Evolutionary conservation across 225 moss, liverwort and hornwort species (phyloP).

Genomic region (Polytrichum commune): DNA sequence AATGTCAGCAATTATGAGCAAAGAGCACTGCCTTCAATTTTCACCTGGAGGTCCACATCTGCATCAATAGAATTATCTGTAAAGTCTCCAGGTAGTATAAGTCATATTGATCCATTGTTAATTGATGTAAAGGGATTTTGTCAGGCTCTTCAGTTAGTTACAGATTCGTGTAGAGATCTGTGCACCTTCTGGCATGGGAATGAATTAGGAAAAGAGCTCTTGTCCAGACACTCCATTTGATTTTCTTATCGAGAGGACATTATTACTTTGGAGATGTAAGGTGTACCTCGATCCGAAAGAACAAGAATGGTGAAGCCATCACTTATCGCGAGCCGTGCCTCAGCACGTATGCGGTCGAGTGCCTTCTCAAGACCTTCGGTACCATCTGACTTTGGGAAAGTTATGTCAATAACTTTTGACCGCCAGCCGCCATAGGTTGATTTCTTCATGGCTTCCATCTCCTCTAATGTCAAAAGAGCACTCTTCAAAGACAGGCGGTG

Average conservation of each 20-base stretch:
- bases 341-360: slow-evolving; percentile 73
- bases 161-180: no score
- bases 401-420: slow-evolving; percentile 69
- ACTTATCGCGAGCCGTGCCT: slow-evolving; percentile 58
- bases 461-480: slow-evolving; percentile 62
- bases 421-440: slow-evolving; percentile 63
- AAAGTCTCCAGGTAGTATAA: no score
- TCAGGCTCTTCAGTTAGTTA: no score
- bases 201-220: no score
- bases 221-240: background rate
- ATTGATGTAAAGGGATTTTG: no score
- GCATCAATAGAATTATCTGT: no score
- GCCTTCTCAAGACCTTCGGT: slow-evolving; percentile 66
- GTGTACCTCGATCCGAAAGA: slow-evolving; percentile 77
- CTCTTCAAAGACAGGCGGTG: slow-evolving; percentile 68
- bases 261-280: background rate
- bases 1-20: no score
- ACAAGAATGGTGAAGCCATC: slow-evolving; percentile 70
- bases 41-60: no score
- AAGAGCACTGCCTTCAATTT: no score
- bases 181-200: no score
- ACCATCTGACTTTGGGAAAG: slow-evolving; percentile 60
- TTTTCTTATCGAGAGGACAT: background rate
- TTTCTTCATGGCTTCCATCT: slow-evolving; percentile 82
- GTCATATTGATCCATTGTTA: no score